These are phyloP conservation scores for Aspergillus cejpii DNA, from an alignment of 2,329 filamentous ascomycete species.

Conservation along the genomic window DNA sequence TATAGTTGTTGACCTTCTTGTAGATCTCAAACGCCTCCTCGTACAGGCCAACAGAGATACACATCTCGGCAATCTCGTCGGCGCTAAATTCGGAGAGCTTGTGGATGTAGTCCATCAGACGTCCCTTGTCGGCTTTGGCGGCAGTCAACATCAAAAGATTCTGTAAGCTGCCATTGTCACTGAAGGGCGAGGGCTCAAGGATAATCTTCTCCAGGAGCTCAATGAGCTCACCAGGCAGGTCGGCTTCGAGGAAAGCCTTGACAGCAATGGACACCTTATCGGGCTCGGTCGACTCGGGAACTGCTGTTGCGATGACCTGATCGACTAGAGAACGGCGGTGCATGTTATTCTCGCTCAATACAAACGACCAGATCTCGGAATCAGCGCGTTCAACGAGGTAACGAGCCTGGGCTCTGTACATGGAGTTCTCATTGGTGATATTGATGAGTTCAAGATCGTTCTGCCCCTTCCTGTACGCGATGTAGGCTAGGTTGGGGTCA, in stretches of 20 bases:
- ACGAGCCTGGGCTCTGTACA: conserved; percentile 96
- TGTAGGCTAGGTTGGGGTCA: conserved; percentile 90
- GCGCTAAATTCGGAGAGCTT: conserved; percentile 82
- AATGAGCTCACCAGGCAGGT: conserved; percentile 88
- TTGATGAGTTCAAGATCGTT: conserved; percentile 96
- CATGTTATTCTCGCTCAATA: conserved; percentile 91
- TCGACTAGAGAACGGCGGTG: conserved; percentile 90
- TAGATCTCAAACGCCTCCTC: conserved; percentile 98
- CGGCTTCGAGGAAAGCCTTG: conserved; percentile 81
- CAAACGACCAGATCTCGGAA: conserved; percentile 85
- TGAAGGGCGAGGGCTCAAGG: conserved; percentile 97
- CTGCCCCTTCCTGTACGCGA: conserved; percentile 92
- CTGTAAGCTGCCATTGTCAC: conserved; percentile 92
- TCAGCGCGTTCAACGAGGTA: conserved; percentile 91
- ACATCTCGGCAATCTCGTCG: conserved; percentile 86
- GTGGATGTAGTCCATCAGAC: conserved; percentile 94
- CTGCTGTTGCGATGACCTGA: conserved; percentile 91
- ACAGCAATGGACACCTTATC: conserved; percentile 93
- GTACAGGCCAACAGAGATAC: conserved; percentile 87
- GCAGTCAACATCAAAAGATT: conserved; percentile 95
- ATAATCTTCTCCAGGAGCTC: conserved; percentile 99
- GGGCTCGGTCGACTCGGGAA: conserved; percentile 85
- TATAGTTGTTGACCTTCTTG: conserved; percentile 92
- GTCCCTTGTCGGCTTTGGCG: conserved; percentile 89
- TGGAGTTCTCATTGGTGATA: conserved; percentile 98